Evolutionary conservation across 2,329 filamentous ascomycete genomes (phyloP).

Genomic region (Aspergillus viridinutans): DNA sequence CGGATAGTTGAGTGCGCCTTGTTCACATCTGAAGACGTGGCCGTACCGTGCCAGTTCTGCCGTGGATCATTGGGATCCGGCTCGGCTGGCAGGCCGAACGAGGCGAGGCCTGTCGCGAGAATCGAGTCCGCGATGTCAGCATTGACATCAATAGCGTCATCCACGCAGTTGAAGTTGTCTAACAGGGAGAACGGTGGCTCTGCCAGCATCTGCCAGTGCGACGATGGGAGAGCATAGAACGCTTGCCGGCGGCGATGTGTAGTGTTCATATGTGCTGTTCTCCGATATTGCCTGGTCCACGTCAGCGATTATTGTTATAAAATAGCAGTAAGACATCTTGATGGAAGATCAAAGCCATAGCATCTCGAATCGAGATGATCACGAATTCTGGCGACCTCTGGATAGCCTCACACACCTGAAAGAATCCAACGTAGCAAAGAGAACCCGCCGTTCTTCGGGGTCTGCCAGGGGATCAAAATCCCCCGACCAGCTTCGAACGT

Average conservation of each 20-base stretch:
- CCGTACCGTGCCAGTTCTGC: conserved; percentile 64
- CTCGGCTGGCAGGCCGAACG: conserved; percentile 55
- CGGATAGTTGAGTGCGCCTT: conserved; percentile 90
- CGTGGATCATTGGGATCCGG: conserved; percentile 38
- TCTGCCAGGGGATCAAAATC: conserved; percentile 66
- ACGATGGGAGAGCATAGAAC: conserved; percentile 83
- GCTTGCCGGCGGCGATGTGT: conserved; percentile 87
- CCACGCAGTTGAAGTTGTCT: conserved; percentile 71
- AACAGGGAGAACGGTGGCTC: conserved; percentile 78
- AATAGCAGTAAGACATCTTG: background rate
- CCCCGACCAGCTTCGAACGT: conserved; percentile 50
- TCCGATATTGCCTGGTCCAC: conserved; percentile 72
- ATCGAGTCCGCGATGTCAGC: conserved; percentile 78
- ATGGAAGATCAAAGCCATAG: background rate
- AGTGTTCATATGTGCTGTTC: conserved; percentile 79
- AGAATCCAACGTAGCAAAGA: conserved; percentile 81
- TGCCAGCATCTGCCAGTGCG: conserved; percentile 79
- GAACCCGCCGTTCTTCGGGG: conserved; percentile 72
- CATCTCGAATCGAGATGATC: background rate
- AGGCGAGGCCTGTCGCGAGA: conserved; percentile 61
- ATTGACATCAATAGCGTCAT: conserved; percentile 85
- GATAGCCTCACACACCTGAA: conserved; percentile 63
- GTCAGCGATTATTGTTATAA: background rate
- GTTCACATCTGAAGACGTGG: conserved; percentile 72
- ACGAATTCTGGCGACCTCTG: background rate